Evolutionary conservation across 208 protist genomes (phyloP), one percentile per base, ranked within the genome.

Genomic region (Novymonas esmeraldas): DNA sequence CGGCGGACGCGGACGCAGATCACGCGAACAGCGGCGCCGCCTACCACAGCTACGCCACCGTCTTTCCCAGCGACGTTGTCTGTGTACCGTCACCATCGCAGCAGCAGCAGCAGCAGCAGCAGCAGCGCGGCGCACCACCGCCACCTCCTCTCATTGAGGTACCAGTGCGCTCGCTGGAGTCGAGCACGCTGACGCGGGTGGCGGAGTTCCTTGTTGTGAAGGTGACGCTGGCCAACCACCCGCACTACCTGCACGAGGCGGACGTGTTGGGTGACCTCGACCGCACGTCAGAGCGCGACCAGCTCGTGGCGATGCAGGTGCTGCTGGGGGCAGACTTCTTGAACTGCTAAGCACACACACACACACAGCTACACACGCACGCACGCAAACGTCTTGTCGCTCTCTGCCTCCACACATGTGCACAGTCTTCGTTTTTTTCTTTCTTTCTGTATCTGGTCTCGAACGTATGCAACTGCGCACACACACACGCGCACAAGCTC

Each of bases 161-260:
- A 20, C 82, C 68, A 22, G 49, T 84, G 9, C 68, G 48, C 11
- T 69, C 66, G 34, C 41, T 84, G 28, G 68, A 81, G 60, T 54
- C 42, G 51, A 65, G 63, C 7, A 84, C 77, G n/a, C 22, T 87
- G 66, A 50, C 48, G 14, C 77, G 76, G 4, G 73, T 84, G 22
- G 73, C 78, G 10, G 70, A 82, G 42, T 83, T 81, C 20, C 62
- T 83, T 10, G 74, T 87, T n/a, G 48, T 64, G 52, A 83, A 83
- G 60, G 44, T 56, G 26, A 73, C 66, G 45, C 52, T 69, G 44
- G 73, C 73, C 22, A 69, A 44, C 16, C 59, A 71, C 18, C 64
- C 64, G 46, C 58, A 68, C 41, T 63, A 45, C 22, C 45, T 69
- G 42, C 54, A 73, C 33, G 58, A 62, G 55, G 38, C 76, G 18